phyloP scores from a whole-genome alignment of 345 rosid species.

The Aegle marmelos region DNA sequence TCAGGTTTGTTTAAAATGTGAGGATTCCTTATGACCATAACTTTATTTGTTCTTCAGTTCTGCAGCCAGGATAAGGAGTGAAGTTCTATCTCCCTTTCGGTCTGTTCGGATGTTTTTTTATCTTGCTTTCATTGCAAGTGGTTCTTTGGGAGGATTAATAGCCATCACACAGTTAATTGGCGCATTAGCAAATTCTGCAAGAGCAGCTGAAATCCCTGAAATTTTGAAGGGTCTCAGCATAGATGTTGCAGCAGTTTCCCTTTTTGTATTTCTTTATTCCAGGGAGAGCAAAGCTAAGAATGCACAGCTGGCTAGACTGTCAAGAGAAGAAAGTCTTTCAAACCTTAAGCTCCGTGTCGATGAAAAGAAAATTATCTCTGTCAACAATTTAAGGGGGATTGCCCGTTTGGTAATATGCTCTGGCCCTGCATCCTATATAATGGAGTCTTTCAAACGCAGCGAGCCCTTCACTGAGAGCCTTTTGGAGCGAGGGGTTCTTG shows the following conservation, averaged over 20 bases:
- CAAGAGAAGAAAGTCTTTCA: constrained; percentile 87
- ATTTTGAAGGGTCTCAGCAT: constrained; percentile 62
- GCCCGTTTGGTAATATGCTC: constrained; percentile 90
- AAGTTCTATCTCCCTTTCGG: constrained; percentile 91
- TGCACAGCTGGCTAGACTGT: constrained; percentile 75
- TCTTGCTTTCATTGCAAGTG: constrained; percentile 82
- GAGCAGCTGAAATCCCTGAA: constrained; percentile 67
- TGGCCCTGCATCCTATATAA: constrained; percentile 63
- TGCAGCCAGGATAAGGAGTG: constrained; percentile 77
- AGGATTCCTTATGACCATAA: constrained; percentile 23
- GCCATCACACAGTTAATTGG: constrained; percentile 75
- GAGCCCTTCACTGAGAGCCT: constrained; percentile 72
- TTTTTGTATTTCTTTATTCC: constrained; percentile 74
- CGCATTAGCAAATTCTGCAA: constrained; percentile 65
- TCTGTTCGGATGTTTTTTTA: constrained; percentile 95
- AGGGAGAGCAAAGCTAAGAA: constrained; percentile 75
- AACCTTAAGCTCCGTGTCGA: constrained; percentile 81
- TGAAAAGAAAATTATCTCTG: constrained; percentile 56
- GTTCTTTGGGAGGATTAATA: constrained; percentile 71
- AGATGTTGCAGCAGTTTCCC: constrained; percentile 68
- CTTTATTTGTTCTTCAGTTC: constrained; percentile 57
- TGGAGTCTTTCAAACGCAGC: constrained; percentile 72
- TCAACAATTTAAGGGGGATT: constrained; percentile 64
- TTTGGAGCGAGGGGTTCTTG: constrained; percentile 86
- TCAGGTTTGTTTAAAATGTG: constrained; percentile 30